Evolutionary conservation across 2,329 filamentous ascomycete species (phyloP).

Genomic region (Herpotrichia juniperi): DNA sequence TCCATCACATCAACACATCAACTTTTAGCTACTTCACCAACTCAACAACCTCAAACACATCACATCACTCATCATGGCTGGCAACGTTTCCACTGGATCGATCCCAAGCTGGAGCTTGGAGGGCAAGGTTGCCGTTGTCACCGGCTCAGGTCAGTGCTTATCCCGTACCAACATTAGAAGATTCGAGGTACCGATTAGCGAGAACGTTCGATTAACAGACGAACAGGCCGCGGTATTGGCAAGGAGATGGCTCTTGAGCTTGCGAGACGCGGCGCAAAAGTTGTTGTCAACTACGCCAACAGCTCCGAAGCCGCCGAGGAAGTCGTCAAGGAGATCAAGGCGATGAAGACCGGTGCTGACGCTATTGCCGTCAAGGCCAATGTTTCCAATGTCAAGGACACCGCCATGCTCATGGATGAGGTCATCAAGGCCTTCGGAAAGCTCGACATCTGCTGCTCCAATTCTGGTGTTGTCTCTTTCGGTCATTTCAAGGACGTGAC

Average conservation of each 20-base stretch:
- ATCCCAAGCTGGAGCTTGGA: slow-evolving; percentile 58
- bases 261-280: slow-evolving; percentile 68
- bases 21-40: slow-evolving; percentile 14
- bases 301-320: slow-evolving; percentile 67
- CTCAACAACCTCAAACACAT: slow-evolving; percentile 20
- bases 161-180: slow-evolving; percentile 5
- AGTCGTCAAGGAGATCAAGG: slow-evolving; percentile 70
- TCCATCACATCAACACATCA: slow-evolving; percentile 18
- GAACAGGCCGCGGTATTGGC: slow-evolving; percentile 67
- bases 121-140: slow-evolving; percentile 62
- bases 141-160: slow-evolving; percentile 53
- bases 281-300: slow-evolving; percentile 72
- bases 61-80: slow-evolving; percentile 44
- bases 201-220: slow-evolving; percentile 21
- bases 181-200: neutral
- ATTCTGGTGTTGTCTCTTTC: slow-evolving; percentile 65
- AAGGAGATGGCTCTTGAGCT: slow-evolving; percentile 71
- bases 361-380: slow-evolving; percentile 72
- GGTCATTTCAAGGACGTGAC: slow-evolving; percentile 60
- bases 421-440: slow-evolving; percentile 68
- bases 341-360: slow-evolving; percentile 63
- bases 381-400: slow-evolving; percentile 68
- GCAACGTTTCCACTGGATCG: slow-evolving; percentile 15
- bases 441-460: slow-evolving; percentile 73
- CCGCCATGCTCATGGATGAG: slow-evolving; percentile 66